Evolutionary conservation across 1,139 yeast species (phyloP).

Genomic region (Lodderomyces orthopsilosis): DNA sequence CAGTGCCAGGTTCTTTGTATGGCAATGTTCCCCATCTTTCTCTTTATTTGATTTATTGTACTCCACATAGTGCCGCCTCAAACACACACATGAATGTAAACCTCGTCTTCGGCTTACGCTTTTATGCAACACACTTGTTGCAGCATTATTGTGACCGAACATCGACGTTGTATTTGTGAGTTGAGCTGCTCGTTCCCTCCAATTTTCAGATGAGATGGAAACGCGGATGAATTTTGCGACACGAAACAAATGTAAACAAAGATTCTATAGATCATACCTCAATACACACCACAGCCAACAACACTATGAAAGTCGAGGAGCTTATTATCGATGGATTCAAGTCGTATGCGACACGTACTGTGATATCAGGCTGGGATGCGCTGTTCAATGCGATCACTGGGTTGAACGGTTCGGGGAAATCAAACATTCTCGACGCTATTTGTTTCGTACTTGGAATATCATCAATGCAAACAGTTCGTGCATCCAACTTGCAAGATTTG

Average conservation of each 20-base stretch:
- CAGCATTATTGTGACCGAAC: not conserved
- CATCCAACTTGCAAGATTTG: conserved; percentile 87
- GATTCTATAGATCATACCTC: not conserved
- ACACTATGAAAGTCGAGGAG: conserved; percentile 87
- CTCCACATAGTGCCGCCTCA: not conserved
- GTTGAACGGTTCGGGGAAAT: conserved; percentile 94
- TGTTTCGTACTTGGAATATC: conserved; percentile 98
- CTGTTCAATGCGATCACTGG: conserved; percentile 98
- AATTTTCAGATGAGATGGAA: not conserved
- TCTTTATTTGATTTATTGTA: not conserved
- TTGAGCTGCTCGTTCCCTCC: too few relatives aligned
- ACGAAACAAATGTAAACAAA: not conserved
- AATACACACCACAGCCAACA: too few relatives aligned
- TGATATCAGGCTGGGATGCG: conserved; percentile 91
- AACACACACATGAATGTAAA: not conserved
- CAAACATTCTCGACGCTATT: conserved; percentile 92
- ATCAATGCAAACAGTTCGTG: conserved; percentile 90
- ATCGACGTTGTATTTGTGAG: not conserved
- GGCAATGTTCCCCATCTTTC: not conserved
- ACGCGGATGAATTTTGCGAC: not conserved
- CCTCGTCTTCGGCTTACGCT: not conserved
- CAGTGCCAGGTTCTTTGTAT: not conserved
- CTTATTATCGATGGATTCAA: conserved; percentile 96
- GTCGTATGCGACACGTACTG: conserved; percentile 96
- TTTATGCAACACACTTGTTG: not conserved